A percentile compares a stretch with the other conserved stretches of the same genome.
Conservation (phyloP, 2,329 filamentous ascomycete species). For the Pyrenophora seminiperda region DNA sequence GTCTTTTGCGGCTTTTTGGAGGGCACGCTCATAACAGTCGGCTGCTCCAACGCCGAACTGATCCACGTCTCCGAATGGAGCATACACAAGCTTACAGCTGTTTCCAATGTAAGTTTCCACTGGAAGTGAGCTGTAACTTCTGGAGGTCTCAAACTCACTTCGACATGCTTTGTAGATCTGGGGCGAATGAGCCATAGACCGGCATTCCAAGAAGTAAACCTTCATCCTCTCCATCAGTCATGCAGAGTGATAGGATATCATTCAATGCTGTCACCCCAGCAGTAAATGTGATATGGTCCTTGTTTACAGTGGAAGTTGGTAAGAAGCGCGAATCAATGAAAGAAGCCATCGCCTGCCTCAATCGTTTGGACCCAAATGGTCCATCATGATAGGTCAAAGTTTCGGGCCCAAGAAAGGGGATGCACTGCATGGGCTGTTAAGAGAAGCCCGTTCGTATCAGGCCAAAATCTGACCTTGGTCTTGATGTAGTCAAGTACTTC, state of each 20-base stretch:
- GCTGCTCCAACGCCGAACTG: conserved; percentile 22
- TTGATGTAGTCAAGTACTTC: conserved; percentile 1
- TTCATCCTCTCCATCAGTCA: conserved; percentile 9
- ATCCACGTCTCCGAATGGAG: conserved; percentile 1
- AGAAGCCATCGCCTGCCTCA: conserved; percentile 6
- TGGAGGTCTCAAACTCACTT: not conserved
- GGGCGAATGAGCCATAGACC: conserved; percentile 9
- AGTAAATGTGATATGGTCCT: conserved; percentile 7
- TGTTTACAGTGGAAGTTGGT: conserved; percentile 1
- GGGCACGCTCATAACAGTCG: conserved; percentile 46
- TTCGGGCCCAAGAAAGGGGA: not conserved
- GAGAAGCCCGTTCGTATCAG: not conserved
- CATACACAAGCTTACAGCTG: conserved; percentile 10
- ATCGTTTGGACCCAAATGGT: conserved; percentile 6
- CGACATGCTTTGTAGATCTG: conserved; percentile 12
- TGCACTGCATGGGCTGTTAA: conserved; percentile 1
- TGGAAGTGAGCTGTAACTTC: not conserved
- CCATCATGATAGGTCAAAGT: conserved; percentile 13
- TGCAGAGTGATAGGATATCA: conserved; percentile 8
- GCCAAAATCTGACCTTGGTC: conserved; percentile 7
- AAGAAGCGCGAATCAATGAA: conserved; percentile 10
- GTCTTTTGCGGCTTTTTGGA: conserved; percentile 36
- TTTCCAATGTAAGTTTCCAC: not conserved
- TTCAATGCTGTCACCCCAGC: conserved; percentile 10
- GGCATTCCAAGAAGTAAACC: conserved; percentile 13